Base-by-base conservation (phyloP, 495 filamentous ascomycete genomes). In the Hypoxylon lienhwacheense region DNA sequence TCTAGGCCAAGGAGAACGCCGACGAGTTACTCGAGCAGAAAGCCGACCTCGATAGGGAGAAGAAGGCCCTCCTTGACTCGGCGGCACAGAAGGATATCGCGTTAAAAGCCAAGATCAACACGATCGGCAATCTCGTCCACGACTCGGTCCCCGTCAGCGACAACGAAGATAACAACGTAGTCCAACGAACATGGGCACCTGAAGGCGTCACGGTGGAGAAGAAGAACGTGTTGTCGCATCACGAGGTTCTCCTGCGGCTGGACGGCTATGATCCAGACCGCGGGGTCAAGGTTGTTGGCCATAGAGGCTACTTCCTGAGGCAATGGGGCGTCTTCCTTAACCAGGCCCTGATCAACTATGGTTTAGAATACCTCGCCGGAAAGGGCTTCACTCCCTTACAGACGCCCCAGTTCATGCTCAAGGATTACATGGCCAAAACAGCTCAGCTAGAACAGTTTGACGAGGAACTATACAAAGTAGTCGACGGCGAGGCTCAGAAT, bases 371-470 rank as follows among this genome's bases (percentile, higher is more conserved):
- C 68, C 81, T 97, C 12, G 80, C 80, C 67, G 72, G 68, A 75
- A 84, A 73, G 78, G 88, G 74, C 15, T 97, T 95, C 72, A 90
- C 77, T n/a, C 84, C 90, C 2, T 86, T 93, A 46, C 90, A 95
- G 66, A 89, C 92, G 7, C 93, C 93, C 2, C 90, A 91, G 58
- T 96, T 98, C 75, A 97, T 97, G 93, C 80, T 92, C 42, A 86
- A 85, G 72, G 88, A 95, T 29, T 85, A 88, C 69, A 97, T 97
- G 95, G 93, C 90, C n/a, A 97, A 97, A 76, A 98, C 93, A 1
- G 93, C 93, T 2, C 95, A 98, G 73, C 83, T 98, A 12, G 90
- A 92, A 65, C 88, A 97, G 58, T 98, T 97, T 64, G 93, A 97
- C 60, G 93, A 98, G 69, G 91, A 97, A 65, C 71, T 97, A 29